Conservation (phyloP, 306 rosid species). For the Potentilla sterilis region DNA sequence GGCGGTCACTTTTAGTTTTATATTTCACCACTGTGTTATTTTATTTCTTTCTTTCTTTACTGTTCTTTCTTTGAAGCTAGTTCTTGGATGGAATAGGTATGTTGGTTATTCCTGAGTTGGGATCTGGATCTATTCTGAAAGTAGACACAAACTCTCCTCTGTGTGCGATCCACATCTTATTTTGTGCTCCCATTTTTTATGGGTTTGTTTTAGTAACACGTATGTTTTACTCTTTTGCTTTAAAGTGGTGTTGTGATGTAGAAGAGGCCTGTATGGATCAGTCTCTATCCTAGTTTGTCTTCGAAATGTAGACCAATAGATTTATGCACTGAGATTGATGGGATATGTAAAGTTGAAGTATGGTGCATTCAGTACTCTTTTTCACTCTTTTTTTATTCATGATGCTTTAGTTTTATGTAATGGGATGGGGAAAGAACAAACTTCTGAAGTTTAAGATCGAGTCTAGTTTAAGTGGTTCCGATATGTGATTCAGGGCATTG, state of each 20-base stretch:
- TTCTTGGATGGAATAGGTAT: slow-evolving; percentile 6
- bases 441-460: not conserved
- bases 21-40: slow-evolving; percentile 33
- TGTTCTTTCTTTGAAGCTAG: not conserved
- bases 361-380: not conserved
- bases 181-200: slow-evolving; percentile 7
- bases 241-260: not conserved
- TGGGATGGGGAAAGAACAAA: not conserved
- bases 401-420: not conserved
- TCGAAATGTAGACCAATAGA: not conserved
- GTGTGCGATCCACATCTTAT: not conserved
- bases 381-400: not conserved
- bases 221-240: not conserved
- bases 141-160: slow-evolving; percentile 4
- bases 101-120: slow-evolving; percentile 20
- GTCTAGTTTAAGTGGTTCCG: not conserved
- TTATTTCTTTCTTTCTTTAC: not conserved
- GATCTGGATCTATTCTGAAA: slow-evolving; percentile 37
- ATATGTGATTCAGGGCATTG: not conserved
- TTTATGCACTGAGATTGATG: slow-evolving; percentile 1
- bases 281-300: not conserved
- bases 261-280: not conserved
- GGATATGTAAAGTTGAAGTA: not conserved
- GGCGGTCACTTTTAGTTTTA: not conserved
- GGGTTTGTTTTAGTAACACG: not conserved